Conservation (phyloP, 139 green algal genomes). For the Ostreobium quekettii region DNA sequence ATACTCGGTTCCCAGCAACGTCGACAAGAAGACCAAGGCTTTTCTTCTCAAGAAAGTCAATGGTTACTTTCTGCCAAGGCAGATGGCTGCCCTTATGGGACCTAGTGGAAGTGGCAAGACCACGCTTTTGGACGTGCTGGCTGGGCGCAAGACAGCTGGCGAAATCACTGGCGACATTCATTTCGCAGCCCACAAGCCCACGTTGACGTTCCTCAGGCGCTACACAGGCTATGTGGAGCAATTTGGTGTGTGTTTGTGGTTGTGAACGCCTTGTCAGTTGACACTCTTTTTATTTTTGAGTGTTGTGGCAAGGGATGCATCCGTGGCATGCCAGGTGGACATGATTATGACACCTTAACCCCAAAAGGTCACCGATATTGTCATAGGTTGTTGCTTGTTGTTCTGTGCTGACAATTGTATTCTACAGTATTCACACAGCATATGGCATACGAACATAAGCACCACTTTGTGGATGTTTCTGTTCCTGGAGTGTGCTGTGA, state of each 20-base stretch:
- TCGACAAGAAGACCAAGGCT: constrained; percentile 37
- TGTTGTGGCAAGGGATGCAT: too few relatives aligned
- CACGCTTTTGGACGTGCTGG: constrained; percentile 53
- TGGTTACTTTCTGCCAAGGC: constrained; percentile 46
- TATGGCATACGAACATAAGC: too few relatives aligned
- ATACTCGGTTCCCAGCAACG: constrained; percentile 45
- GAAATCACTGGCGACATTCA: constrained; percentile 34
- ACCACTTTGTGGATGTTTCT: too few relatives aligned
- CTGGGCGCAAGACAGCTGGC: constrained; percentile 55
- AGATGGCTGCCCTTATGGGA: constrained; percentile 72
- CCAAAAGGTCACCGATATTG: too few relatives aligned
- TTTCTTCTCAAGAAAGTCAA: constrained; percentile 47
- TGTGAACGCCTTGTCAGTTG: too few relatives aligned
- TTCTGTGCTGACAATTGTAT: too few relatives aligned
- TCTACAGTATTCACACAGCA: too few relatives aligned
- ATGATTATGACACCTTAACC: too few relatives aligned
- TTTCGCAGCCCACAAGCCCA: constrained; percentile 41
- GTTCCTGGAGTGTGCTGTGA: too few relatives aligned
- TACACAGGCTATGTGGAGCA: constrained; percentile 73
- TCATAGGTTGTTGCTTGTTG: too few relatives aligned
- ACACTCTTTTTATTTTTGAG: too few relatives aligned
- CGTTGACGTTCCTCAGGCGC: constrained; percentile 45
- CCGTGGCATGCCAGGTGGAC: too few relatives aligned
- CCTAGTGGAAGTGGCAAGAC: constrained; percentile 68
- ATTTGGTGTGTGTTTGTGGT: constrained; percentile 36